Evolutionary conservation across 352 stramenopile genomes (phyloP).

Genomic region (Albugo laibachii): DNA sequence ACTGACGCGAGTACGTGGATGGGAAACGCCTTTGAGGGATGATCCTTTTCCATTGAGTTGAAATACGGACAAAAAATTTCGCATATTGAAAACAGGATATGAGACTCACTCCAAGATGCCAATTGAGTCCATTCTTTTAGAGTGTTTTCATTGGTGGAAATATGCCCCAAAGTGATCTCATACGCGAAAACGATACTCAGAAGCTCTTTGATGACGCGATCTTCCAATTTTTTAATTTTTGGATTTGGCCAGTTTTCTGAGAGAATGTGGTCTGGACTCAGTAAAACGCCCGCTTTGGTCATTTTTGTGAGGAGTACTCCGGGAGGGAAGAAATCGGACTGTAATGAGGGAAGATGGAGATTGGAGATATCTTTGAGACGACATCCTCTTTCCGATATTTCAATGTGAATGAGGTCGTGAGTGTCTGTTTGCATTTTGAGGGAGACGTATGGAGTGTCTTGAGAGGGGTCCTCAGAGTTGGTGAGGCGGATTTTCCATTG

Average conservation of each 20-base stretch:
- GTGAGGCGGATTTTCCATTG: slow-evolving; percentile 23
- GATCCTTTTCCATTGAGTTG: slow-evolving; percentile 7
- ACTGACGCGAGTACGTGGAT: slow-evolving; percentile 51
- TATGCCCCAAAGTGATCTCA: slow-evolving; percentile 26
- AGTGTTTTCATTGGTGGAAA: slow-evolving; percentile 6
- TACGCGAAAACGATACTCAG: slow-evolving; percentile 40
- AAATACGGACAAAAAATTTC: slow-evolving; percentile 63
- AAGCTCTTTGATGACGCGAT: slow-evolving; percentile 50
- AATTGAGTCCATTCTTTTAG: slow-evolving; percentile 11
- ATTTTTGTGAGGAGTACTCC: slow-evolving; percentile 38
- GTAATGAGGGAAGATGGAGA: slow-evolving; percentile 20
- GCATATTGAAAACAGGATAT: slow-evolving; percentile 51
- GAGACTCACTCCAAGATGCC: slow-evolving; percentile 19
- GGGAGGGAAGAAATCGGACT: slow-evolving; percentile 17
- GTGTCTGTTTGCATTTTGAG: slow-evolving; percentile 37
- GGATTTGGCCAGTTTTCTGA: slow-evolving; percentile 14
- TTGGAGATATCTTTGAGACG: slow-evolving; percentile 27
- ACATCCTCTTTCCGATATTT: slow-evolving; percentile 37
- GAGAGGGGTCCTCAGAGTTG: slow-evolving; percentile 2
- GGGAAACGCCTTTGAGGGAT: slow-evolving; percentile 16
- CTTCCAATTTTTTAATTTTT: slow-evolving; percentile 42
- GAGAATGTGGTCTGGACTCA: slow-evolving; percentile 24
- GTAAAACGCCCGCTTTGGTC: slow-evolving; percentile 29
- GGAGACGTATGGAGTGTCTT: slow-evolving; percentile 9
- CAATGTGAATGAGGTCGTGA: slow-evolving; percentile 33